phyloP scores from a whole-genome alignment of 805 yeast species.

The Nakazawaea populi region DNA sequence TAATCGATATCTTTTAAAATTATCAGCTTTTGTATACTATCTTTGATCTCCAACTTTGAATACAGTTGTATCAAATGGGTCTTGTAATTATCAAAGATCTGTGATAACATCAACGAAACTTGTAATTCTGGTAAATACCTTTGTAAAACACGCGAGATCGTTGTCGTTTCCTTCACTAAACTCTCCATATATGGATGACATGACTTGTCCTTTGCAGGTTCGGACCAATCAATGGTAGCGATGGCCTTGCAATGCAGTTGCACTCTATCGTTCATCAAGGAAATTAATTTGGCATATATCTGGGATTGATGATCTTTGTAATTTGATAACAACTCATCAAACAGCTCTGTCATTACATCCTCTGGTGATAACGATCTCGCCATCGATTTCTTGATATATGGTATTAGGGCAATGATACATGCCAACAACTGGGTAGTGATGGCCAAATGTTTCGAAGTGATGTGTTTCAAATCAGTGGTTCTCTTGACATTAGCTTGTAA shows the following conservation, averaged over 20 bases:
- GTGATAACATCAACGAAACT: slow-evolving; percentile 37
- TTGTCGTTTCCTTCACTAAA: slow-evolving; percentile 59
- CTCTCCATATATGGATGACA: slow-evolving; percentile 62
- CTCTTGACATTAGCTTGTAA: slow-evolving; percentile 72
- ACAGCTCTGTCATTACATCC: slow-evolving; percentile 25
- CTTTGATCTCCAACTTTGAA: slow-evolving; percentile 40
- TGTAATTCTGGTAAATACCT: slow-evolving; percentile 50
- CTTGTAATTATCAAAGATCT: slow-evolving; percentile 55
- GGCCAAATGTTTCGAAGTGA: slow-evolving; percentile 67
- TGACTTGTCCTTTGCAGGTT: slow-evolving; percentile 33
- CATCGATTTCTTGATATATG: slow-evolving; percentile 26
- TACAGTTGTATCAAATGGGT: slow-evolving; percentile 46
- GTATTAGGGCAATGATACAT: slow-evolving; percentile 33
- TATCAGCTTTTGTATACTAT: slow-evolving; percentile 46
- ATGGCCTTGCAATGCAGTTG: slow-evolving; percentile 43
- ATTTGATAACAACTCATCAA: slow-evolving; percentile 32
- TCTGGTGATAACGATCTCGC: slow-evolving; percentile 22
- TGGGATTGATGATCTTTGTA: slow-evolving; percentile 60
- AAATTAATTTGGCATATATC: slow-evolving; percentile 56
- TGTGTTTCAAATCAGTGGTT: slow-evolving; percentile 68
- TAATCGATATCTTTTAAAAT: slow-evolving; percentile 57
- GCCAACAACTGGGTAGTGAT: slow-evolving; percentile 62
- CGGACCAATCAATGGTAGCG: slow-evolving; percentile 43
- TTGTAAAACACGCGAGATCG: slow-evolving; percentile 53
- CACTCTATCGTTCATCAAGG: slow-evolving; percentile 65